These are phyloP conservation scores for Strobilomyces echinocephalus DNA, from an alignment of 768 basidiomycete genomes.

Conservation along the genomic window DNA sequence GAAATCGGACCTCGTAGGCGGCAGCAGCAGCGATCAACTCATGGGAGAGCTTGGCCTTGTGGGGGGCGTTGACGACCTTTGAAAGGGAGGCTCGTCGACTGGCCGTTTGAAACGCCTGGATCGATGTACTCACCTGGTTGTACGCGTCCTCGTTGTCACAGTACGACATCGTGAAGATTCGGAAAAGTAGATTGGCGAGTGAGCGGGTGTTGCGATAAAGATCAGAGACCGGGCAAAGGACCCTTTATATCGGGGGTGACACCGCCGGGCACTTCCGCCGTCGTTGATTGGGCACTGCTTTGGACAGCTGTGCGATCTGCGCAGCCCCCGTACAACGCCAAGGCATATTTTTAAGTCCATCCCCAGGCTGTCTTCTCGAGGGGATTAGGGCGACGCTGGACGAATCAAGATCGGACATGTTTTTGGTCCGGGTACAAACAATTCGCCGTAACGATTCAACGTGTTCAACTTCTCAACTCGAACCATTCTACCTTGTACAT, in stretches of 20 bases:
- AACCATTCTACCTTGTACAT: no score
- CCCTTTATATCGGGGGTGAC: constrained; percentile 14
- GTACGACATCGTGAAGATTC: constrained; percentile 8
- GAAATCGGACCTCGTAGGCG: constrained; percentile 47
- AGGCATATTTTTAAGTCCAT: no score
- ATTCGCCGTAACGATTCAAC: no score
- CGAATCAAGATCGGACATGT: no score
- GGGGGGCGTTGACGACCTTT: constrained; percentile 46
- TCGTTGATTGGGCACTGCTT: constrained; percentile 5
- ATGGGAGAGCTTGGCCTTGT: constrained; percentile 58
- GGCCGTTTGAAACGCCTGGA: neutral
- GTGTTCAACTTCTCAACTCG: no score
- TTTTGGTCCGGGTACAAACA: no score
- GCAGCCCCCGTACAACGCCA: no score
- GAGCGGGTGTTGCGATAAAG: constrained; percentile 4
- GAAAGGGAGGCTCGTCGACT: neutral
- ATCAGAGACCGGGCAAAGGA: neutral
- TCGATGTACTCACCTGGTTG: constrained; percentile 14
- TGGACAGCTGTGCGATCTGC: neutral
- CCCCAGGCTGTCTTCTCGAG: no score
- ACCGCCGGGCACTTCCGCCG: neutral
- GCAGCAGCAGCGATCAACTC: constrained; percentile 67
- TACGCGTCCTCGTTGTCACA: constrained; percentile 8
- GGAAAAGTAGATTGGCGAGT: neutral
- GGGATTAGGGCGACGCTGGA: no score